Base-by-base conservation (phyloP, 2,329 filamentous ascomycete genomes). In the Exophiala phaeomuriformis region DNA sequence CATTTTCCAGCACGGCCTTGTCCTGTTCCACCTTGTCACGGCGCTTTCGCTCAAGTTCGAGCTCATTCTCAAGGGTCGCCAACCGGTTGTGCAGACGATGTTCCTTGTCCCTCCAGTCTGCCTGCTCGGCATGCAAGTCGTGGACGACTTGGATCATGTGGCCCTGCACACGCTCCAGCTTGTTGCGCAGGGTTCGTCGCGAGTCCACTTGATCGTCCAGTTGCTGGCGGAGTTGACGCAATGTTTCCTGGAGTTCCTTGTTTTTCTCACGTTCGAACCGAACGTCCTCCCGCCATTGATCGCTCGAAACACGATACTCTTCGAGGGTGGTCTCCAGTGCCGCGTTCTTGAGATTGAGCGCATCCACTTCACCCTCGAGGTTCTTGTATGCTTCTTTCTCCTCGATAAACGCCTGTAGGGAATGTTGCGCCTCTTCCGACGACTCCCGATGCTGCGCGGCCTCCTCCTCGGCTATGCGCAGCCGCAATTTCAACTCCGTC, bases 161-260 rank as follows among this genome's bases (percentile, higher is more conserved):
- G 59, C 89, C 81, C 69, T 97, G 90, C 37, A 98, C 75, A 55
- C 83, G 83, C 63, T 91, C 82, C 64, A 96, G 86, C 70, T 93
- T 95, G 67, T 77, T 76, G 61, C 89, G 85, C 80, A 94, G 90
- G 56, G 79, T 83, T 67, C 95, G 88, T 53, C 90, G 85, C 55
- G 94, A 80, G 59, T 85, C 83, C 65, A 90, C 83, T 64, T 89
- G 91, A 71, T 95, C 90, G 64, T 93, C 84, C 40, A 93, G 81
- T 66, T 95, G 90, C 43, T 80, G 80, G 57, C 84, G 82, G 51
- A 95, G 77, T 29, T 55, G 44, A 28, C 56, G 57, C 27, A 64
- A 37, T 6, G 57, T 57, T 27, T 52, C 40, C 46, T 84, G 77
- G 6, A 81, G 75, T 60, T 85, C 84, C 68, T 85, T 88, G 62